Evolutionary conservation across 1,139 yeast genomes (phyloP).

Genomic region (Kluyveromyces sp.): DNA sequence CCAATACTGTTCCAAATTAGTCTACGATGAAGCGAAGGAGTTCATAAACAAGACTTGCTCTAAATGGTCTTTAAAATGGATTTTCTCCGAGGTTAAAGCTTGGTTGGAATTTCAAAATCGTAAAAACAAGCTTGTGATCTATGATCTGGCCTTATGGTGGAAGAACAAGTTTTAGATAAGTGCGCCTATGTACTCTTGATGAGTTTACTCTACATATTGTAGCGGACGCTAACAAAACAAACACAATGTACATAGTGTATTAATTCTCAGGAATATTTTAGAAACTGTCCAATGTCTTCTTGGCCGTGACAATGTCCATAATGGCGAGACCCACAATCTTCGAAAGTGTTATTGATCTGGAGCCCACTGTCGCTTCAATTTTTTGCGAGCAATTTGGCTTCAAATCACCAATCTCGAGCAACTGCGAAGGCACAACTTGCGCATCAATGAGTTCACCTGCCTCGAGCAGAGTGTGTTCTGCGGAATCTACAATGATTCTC

Average conservation of each 20-base stretch:
- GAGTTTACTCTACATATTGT: too few species aligned
- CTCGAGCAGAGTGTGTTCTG: conserved; percentile 48
- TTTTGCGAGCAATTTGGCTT: not conserved
- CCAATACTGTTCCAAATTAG: conserved; percentile 76
- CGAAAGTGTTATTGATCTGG: conserved; percentile 36
- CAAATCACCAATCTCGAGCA: conserved; percentile 43
- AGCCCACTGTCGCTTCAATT: not conserved
- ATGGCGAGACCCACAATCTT: conserved; percentile 56
- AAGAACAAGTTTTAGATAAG: conserved; percentile 17
- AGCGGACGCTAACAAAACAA: not conserved
- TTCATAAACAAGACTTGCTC: conserved; percentile 31
- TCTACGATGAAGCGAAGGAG: conserved; percentile 58
- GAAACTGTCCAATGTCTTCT: conserved; percentile 10
- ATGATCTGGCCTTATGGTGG: conserved; percentile 41
- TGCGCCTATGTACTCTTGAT: not conserved
- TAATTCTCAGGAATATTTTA: not conserved
- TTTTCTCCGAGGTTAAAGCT: conserved; percentile 34
- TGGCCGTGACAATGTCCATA: conserved; percentile 50
- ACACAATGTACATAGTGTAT: not conserved
- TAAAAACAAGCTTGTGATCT: conserved; percentile 46
- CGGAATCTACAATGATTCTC: conserved; percentile 53
- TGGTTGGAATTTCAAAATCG: conserved; percentile 52
- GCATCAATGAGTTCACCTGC: conserved; percentile 59
- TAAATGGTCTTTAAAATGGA: conserved; percentile 39
- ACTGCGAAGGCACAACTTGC: conserved; percentile 32